Conservation (phyloP, 2,329 filamentous ascomycete species). For the Xylariales sp. region DNA sequence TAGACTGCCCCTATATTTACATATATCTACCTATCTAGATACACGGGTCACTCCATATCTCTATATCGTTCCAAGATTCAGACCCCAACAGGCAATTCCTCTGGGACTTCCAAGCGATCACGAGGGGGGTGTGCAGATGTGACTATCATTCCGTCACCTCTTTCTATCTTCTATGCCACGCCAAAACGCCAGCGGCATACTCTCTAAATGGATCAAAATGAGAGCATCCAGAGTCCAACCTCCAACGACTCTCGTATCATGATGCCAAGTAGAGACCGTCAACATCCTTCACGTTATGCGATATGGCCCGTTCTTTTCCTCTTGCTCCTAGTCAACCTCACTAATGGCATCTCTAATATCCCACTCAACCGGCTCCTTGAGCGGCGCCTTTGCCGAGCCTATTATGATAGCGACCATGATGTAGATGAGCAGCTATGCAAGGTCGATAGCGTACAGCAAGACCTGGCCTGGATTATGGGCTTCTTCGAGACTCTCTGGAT, state of each 20-base stretch:
- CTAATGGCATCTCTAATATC: constrained; percentile 61
- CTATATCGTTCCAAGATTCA: too few relatives aligned
- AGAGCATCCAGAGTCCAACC: constrained; percentile 3
- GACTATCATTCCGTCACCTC: background rate
- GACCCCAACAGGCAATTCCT: too few relatives aligned
- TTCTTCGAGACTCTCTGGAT: constrained; percentile 62
- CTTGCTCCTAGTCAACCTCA: constrained; percentile 60
- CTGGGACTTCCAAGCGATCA: too few relatives aligned
- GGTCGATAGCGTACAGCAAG: constrained; percentile 61
- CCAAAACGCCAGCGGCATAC: background rate
- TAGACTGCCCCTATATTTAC: too few relatives aligned
- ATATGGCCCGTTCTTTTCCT: constrained; percentile 53
- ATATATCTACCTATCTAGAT: too few relatives aligned
- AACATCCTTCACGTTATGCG: constrained; percentile 13
- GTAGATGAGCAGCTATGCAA: constrained; percentile 67
- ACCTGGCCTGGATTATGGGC: constrained; percentile 65
- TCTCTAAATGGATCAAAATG: constrained; percentile 31
- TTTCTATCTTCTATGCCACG: background rate
- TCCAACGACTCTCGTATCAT: constrained; percentile 7
- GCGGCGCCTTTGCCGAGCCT: constrained; percentile 60
- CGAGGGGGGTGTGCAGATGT: background rate
- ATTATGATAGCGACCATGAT: constrained; percentile 57
- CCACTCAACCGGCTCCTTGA: constrained; percentile 61
- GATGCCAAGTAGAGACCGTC: constrained; percentile 1
- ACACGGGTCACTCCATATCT: too few relatives aligned